Conservation (phyloP, 2,329 filamentous ascomycete genomes). For the Tolypocladium endophyticum region DNA sequence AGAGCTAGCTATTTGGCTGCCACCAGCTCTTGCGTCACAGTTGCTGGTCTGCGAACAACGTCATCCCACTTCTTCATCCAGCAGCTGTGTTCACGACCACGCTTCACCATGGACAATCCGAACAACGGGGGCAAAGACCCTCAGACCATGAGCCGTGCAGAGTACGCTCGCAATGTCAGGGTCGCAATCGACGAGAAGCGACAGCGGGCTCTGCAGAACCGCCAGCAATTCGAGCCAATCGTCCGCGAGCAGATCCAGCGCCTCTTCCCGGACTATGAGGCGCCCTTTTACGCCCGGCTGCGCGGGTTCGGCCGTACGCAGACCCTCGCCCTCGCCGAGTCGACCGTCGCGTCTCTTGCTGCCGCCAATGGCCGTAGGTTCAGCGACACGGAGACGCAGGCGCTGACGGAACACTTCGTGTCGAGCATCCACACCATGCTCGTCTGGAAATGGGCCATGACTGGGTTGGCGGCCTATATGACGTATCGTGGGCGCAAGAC, state of each 20-base stretch:
- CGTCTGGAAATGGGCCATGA: conserved; percentile 16
- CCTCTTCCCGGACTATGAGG: conserved; percentile 19
- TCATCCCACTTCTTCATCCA: not conserved
- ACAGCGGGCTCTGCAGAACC: conserved; percentile 15
- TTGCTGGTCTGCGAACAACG: not conserved
- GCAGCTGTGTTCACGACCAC: not conserved
- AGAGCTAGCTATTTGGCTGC: no score
- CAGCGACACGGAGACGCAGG: conserved; percentile 24
- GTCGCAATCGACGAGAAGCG: conserved; percentile 22
- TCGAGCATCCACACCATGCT: conserved; percentile 20
- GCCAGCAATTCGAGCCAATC: conserved; percentile 16
- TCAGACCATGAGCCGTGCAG: conserved; percentile 8
- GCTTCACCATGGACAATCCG: conserved; percentile 8
- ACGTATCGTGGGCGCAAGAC: conserved; percentile 17
- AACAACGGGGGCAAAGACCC: conserved; percentile 15
- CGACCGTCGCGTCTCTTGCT: conserved; percentile 16
- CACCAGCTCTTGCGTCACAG: conserved; percentile 1
- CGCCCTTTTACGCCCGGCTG: conserved; percentile 19
- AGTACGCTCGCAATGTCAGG: conserved; percentile 12
- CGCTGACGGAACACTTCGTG: conserved; percentile 21
- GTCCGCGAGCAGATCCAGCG: conserved; percentile 20
- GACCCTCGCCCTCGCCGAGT: conserved; percentile 18
- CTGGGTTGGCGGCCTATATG: conserved; percentile 12
- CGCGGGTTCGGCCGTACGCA: conserved; percentile 15
- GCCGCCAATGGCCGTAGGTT: conserved; percentile 18